These are phyloP conservation scores for Amylostereum chailletii DNA, from an alignment of 1,284 basidiomycete genomes.

Conservation along the genomic window DNA sequence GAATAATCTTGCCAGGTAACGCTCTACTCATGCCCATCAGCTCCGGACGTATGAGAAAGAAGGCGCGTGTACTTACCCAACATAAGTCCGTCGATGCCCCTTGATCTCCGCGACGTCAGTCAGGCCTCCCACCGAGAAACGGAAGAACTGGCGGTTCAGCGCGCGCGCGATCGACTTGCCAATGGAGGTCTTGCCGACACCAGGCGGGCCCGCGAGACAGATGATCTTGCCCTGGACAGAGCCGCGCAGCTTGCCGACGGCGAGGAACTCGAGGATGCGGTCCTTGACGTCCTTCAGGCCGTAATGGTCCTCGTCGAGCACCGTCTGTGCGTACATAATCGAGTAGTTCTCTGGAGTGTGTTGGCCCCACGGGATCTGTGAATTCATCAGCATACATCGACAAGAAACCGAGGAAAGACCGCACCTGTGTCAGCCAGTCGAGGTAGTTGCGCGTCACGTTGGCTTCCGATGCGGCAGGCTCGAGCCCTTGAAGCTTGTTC, in stretches of 20 bases:
- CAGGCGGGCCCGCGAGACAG: conserved; percentile 93
- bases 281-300: conserved; percentile 95
- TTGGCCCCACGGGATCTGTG: conserved; percentile 89
- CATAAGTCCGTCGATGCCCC: conserved; percentile 94
- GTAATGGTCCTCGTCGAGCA: conserved; percentile 96
- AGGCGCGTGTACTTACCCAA: conserved; percentile 49
- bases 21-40: conserved; percentile 39
- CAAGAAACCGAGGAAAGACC: conserved; percentile 9
- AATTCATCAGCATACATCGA: conserved; percentile 3
- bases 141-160: conserved; percentile 83
- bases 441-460: conserved; percentile 96
- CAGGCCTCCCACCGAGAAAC: conserved; percentile 95
- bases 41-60: conserved; percentile 1
- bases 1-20: conserved; percentile 96
- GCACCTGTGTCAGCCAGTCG: conserved; percentile 88
- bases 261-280: conserved; percentile 96
- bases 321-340: conserved; percentile 75
- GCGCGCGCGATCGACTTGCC: conserved; percentile 93
- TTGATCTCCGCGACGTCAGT: conserved; percentile 99
- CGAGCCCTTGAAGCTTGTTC: conserved; percentile 85
- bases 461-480: conserved; percentile 89
- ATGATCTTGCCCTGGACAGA: conserved; percentile 99
- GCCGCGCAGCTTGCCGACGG: conserved; percentile 93
- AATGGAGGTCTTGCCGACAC: conserved; percentile 93
- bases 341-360: conserved; percentile 94